Conservation (phyloP, 129 eudicot genomes). For the Flaveria bidentis region DNA sequence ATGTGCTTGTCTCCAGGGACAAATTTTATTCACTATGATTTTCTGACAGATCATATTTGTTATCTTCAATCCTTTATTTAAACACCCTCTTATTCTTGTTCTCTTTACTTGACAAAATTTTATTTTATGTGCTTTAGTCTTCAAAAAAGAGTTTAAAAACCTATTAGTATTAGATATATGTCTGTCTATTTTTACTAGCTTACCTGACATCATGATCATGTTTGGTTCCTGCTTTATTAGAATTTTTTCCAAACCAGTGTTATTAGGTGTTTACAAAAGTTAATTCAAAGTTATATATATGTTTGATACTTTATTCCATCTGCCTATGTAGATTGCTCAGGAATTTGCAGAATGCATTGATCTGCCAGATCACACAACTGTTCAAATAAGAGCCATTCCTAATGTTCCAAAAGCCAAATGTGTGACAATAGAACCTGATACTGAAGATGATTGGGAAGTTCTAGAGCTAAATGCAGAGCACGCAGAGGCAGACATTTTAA, state of each 20-base stretch:
- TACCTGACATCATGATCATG: not conserved
- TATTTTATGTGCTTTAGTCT: no score
- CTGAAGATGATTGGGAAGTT: constrained; percentile 99
- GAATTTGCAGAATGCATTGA: constrained; percentile 86
- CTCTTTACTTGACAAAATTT: no score
- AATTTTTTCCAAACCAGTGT: not conserved
- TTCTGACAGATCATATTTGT: no score
- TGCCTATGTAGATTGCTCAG: constrained; percentile 64
- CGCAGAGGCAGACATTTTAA: constrained; percentile 78
- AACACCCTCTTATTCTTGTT: no score
- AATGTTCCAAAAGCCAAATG: constrained; percentile 75
- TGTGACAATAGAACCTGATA: constrained; percentile 78
- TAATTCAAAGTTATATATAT: constrained; percentile 3
- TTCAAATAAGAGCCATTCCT: constrained; percentile 64
- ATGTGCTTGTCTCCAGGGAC: no score
- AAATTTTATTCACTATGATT: no score
- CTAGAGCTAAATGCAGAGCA: constrained; percentile 84
- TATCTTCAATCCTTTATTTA: no score
- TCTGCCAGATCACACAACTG: constrained; percentile 58
- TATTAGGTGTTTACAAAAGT: not conserved
- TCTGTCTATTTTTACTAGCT: not conserved
- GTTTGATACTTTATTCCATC: not conserved
- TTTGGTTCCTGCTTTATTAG: not conserved
- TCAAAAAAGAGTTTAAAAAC: not conserved
- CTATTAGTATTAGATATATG: not conserved